These are phyloP conservation scores for Vaccinium corymbosum DNA, from an alignment of 148 eudicot genomes.

Conservation along the genomic window DNA sequence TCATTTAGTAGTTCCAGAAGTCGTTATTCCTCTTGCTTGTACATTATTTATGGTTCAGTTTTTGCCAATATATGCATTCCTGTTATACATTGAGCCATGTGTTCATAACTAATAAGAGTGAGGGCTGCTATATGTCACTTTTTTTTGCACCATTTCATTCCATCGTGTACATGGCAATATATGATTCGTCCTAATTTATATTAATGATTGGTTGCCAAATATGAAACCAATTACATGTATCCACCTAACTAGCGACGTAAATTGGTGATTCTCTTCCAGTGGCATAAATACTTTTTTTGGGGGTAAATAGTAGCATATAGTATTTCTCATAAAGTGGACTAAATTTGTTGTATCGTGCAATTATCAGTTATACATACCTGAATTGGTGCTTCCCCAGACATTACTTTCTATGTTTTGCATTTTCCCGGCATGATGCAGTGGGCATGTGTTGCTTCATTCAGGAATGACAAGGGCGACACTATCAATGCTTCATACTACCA, in stretches of 20 bases:
- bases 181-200: too few relatives aligned
- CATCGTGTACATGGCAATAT: too few relatives aligned
- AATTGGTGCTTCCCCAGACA: neutral
- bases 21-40: neutral
- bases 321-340: neutral
- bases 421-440: neutral
- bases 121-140: too few relatives aligned
- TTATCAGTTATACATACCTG: neutral
- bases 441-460: constrained; percentile 23
- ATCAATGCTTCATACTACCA: constrained; percentile 66
- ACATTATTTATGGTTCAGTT: neutral
- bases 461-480: constrained; percentile 75
- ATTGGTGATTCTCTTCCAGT: too few relatives aligned
- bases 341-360: neutral
- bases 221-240: too few relatives aligned
- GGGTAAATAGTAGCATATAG: too few relatives aligned
- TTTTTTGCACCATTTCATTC: too few relatives aligned
- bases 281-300: too few relatives aligned
- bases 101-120: neutral
- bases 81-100: neutral
- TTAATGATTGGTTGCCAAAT: too few relatives aligned
- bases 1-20: neutral
- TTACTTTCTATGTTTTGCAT: neutral
- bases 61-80: too few relatives aligned
- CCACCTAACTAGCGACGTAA: too few relatives aligned